These are phyloP conservation scores for Apophysomyces elegans DNA, from an alignment of 371 early-diverging fungal species.

Conservation along the genomic window DNA sequence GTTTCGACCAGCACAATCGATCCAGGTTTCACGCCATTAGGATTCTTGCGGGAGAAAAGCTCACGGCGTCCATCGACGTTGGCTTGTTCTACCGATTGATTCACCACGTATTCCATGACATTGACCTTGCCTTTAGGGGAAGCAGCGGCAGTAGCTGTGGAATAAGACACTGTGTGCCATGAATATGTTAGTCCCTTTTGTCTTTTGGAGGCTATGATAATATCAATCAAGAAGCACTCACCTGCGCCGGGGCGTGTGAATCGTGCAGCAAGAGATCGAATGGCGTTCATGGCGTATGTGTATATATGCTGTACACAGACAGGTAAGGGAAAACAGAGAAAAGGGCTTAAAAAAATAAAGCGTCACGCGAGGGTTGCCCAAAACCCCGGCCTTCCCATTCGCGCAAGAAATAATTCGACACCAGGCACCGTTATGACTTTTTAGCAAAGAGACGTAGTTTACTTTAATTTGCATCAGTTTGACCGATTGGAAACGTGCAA, in stretches of 20 bases:
- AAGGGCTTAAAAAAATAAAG: not conserved
- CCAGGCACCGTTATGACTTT: too few species aligned
- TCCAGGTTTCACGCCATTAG: conserved; percentile 67
- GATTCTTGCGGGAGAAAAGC: conserved; percentile 60
- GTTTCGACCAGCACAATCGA: conserved; percentile 78
- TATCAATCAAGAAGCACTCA: not conserved
- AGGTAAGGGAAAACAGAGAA: not conserved
- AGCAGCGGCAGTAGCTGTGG: conserved; percentile 17
- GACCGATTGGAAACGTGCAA: too few species aligned
- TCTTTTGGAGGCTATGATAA: too few species aligned
- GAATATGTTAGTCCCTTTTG: too few species aligned
- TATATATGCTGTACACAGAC: too few species aligned
- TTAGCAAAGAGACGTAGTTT: too few species aligned
- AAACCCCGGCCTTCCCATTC: too few species aligned
- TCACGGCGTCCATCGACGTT: conserved; percentile 66
- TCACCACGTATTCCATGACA: conserved; percentile 68
- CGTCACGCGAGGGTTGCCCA: too few species aligned
- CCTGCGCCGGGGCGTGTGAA: conserved; percentile 1
- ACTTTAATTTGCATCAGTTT: too few species aligned
- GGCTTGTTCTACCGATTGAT: conserved; percentile 63
- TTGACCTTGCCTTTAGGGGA: conserved; percentile 57
- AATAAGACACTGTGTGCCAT: not conserved
- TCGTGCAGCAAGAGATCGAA: conserved; percentile 6
- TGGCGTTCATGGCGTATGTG: conserved; percentile 1
- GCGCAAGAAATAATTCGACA: too few species aligned